These are phyloP conservation scores for Chrysanthemum seticuspe DNA, from an alignment of 129 eudicot species.

Conservation along the genomic window DNA sequence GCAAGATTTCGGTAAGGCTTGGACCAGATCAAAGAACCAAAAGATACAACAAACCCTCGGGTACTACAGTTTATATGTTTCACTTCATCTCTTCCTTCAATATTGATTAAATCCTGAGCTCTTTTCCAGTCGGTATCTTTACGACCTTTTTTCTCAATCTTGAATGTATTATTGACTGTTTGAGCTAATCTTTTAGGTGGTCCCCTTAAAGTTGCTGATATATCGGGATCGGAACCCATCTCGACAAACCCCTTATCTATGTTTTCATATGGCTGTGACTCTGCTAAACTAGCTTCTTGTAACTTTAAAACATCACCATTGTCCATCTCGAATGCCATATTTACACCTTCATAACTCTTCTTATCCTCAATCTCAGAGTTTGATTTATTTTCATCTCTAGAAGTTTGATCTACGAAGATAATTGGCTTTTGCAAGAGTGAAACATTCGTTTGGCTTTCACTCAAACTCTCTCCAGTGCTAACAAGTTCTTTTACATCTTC, in stretches of 20 bases:
- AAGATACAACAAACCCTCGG: constrained; percentile 87
- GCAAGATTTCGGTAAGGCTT: constrained; percentile 87
- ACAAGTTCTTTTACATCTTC: constrained; percentile 30
- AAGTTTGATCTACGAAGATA: constrained; percentile 17
- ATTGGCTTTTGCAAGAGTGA: constrained; percentile 35
- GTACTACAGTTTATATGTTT: constrained; percentile 82
- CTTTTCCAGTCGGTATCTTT: constrained; percentile 76
- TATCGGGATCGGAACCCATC: constrained; percentile 16
- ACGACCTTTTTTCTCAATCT: constrained; percentile 27
- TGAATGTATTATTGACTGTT: constrained; percentile 42
- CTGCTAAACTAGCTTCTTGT: constrained; percentile 22
- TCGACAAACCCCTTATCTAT: constrained; percentile 4
- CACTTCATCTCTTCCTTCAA: constrained; percentile 73
- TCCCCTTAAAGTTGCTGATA: constrained; percentile 41
- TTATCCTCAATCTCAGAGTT: constrained; percentile 25
- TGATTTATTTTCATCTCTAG: constrained; percentile 11
- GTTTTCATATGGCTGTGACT: constrained; percentile 23
- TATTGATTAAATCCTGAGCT: constrained; percentile 58
- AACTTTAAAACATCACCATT: constrained; percentile 10
- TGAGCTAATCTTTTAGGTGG: constrained; percentile 80
- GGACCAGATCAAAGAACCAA: constrained; percentile 86
- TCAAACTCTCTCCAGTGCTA: constrained; percentile 18
- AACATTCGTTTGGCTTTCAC: constrained; percentile 14
- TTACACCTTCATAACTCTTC: constrained; percentile 21
- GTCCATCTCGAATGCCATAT: constrained; percentile 22